Percentiles rank a stretch among this genome's conserved stretches.
Conservation (phyloP, 257 asterid species). For the Lycium ferocissimum region DNA sequence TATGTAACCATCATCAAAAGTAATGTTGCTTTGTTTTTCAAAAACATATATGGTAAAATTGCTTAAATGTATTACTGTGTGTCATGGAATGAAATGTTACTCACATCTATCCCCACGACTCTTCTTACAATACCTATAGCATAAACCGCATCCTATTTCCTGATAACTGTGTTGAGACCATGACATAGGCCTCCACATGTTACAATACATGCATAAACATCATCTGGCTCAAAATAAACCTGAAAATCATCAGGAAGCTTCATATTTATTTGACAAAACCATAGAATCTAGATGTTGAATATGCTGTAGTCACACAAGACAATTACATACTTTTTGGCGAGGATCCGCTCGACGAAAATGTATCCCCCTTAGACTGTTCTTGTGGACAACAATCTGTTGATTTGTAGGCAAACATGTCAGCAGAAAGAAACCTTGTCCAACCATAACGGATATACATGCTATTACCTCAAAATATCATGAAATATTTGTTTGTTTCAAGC, state of each 20-base stretch:
- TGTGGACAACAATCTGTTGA: conserved; percentile 82
- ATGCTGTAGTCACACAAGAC: neutral
- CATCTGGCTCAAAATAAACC: conserved; percentile 66
- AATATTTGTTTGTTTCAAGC: neutral
- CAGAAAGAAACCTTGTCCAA: conserved; percentile 5
- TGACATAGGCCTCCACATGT: conserved; percentile 84
- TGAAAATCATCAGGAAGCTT: conserved; percentile 34
- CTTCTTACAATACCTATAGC: conserved; percentile 57
- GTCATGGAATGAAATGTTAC: conserved; percentile 31
- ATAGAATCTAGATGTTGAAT: neutral
- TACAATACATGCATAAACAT: conserved; percentile 73
- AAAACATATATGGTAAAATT: neutral
- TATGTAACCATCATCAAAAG: neutral
- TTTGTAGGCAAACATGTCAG: conserved; percentile 13
- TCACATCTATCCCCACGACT: conserved; percentile 71
- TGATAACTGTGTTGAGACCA: conserved; percentile 74
- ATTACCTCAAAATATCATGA: conserved; percentile 11
- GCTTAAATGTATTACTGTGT: neutral
- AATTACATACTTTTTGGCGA: conserved; percentile 72
- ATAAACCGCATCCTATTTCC: conserved; percentile 75
- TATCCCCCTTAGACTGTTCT: conserved; percentile 86
- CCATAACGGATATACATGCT: conserved; percentile 18
- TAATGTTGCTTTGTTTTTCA: neutral
- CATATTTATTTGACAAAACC: neutral
- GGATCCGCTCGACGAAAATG: conserved; percentile 99